Base-by-base conservation (phyloP, 129 eudicot genomes). In the Flaveria linearis region DNA sequence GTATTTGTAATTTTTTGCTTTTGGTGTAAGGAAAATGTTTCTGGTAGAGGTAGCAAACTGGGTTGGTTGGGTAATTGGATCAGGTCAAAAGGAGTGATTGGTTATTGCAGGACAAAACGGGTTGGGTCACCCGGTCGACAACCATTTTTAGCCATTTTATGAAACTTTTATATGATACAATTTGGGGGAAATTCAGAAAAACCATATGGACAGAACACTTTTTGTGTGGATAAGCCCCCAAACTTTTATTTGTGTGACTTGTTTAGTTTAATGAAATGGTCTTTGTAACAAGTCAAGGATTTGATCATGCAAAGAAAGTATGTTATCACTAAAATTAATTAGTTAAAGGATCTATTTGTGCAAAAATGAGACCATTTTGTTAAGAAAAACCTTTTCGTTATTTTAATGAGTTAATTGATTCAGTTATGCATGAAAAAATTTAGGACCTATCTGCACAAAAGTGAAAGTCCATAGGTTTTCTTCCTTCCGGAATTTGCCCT, bases 1-100 rank as follows among this genome's bases (percentile, higher is more conserved):
- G 99, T 91, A 78, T 58, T 30, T 55, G 58, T 52, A 9, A 64
- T 49, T 16, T 64, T n/a, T 67, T 43, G 61, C 43, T 56, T 56
- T 71, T 81, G 49, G 17, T 50, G 39, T 30, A 71, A 60, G 68
- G 64, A 69, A 50, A 36, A 39, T 55, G 60, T 57, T 41, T 53
- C 58, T 17, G 16, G 22, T 33, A 69, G 22, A 61, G 66, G 23
- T 50, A 26, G 65, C 26, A 17, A 60, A 23, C 3, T 55, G 11
- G 23, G 39, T 56, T 9, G 28, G 28, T 56, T 20, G 28, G 26
- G 62, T 18, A 18, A 18, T 17, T 8, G 14, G 28, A 25, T 18
- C 28, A 0, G 0, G 14, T 7, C 62, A 18, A 20, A 17, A 56
- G 9, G 14, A 25, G 28, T 56, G 13, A 45, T 45, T 45, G 14